Percentiles rank a stretch among this genome's conserved stretches.
These are phyloP conservation scores for Sphenostylis stenocarpa DNA, from an alignment of 306 rosid species.

Conservation along the genomic window DNA sequence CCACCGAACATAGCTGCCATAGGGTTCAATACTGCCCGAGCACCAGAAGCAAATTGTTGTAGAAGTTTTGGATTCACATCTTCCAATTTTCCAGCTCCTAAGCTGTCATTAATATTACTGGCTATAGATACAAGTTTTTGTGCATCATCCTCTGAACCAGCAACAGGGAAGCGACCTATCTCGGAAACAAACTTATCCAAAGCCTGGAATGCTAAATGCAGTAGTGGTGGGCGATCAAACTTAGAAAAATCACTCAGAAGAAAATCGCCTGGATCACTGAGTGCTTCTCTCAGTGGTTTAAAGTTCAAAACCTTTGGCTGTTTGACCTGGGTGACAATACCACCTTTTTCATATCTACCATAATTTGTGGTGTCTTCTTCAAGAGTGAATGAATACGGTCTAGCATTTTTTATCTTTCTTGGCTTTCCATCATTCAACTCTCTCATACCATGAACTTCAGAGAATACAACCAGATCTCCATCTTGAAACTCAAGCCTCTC, in stretches of 20 bases:
- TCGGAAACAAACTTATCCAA: conserved; percentile 67
- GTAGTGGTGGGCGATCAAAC: conserved; percentile 78
- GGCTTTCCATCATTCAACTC: conserved; percentile 94
- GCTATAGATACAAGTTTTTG: conserved; percentile 68
- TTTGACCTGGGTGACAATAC: conserved; percentile 91
- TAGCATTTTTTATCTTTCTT: conserved; percentile 76
- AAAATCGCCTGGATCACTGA: conserved; percentile 80
- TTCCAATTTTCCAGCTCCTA: conserved; percentile 63
- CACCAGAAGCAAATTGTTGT: conserved; percentile 80
- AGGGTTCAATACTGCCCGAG: conserved; percentile 87
- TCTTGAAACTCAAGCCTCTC: conserved; percentile 97
- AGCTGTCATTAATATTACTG: conserved; percentile 53
- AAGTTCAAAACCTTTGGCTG: conserved; percentile 88
- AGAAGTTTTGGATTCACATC: conserved; percentile 74
- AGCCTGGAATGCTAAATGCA: conserved; percentile 87
- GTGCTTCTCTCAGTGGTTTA: conserved; percentile 78
- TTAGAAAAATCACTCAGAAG: conserved; percentile 91
- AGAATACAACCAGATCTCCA: conserved; percentile 89
- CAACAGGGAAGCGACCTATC: conserved; percentile 71
- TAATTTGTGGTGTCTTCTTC: conserved; percentile 87
- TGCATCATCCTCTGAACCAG: conserved; percentile 89
- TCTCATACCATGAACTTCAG: conserved; percentile 92
- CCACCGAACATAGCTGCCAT: conserved; percentile 99
- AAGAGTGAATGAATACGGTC: conserved; percentile 81
- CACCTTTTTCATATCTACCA: conserved; percentile 82